These are phyloP conservation scores for Pyrenochaeta sp. DNA, from an alignment of 2,329 filamentous ascomycete genomes.

Conservation along the genomic window DNA sequence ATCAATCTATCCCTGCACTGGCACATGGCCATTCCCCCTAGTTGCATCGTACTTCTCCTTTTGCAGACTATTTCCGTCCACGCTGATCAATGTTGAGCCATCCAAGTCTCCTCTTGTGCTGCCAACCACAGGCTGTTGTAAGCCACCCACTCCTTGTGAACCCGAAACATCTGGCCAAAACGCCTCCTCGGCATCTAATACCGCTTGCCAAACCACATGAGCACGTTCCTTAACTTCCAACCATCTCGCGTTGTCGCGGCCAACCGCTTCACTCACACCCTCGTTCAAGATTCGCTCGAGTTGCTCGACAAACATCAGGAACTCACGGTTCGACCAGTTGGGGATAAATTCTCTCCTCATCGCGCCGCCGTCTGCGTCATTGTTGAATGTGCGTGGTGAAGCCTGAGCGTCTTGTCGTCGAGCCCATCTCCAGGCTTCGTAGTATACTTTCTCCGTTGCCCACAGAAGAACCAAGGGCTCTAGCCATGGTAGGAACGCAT, in stretches of 20 bases:
- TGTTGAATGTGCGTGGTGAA: slow-evolving; percentile 27
- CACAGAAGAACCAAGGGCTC: slow-evolving; percentile 44
- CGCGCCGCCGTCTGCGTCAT: slow-evolving; percentile 71
- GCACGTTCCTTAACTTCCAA: slow-evolving; percentile 31
- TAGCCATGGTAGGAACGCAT: slow-evolving; percentile 41
- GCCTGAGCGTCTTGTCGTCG: slow-evolving; percentile 29
- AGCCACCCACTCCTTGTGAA: background rate
- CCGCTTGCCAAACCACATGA: slow-evolving; percentile 32
- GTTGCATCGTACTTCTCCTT: too few species aligned
- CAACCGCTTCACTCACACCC: slow-evolving; percentile 31
- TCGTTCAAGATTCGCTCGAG: slow-evolving; percentile 66
- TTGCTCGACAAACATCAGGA: slow-evolving; percentile 66
- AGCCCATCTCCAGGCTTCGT: slow-evolving; percentile 46
- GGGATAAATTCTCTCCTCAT: slow-evolving; percentile 71
- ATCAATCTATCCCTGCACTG: too few species aligned
- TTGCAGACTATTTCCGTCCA: slow-evolving; percentile 12
- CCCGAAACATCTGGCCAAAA: slow-evolving; percentile 41
- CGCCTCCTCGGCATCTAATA: slow-evolving; percentile 44
- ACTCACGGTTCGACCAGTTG: slow-evolving; percentile 72
- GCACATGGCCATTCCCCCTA: too few species aligned
- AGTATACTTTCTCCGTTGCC: slow-evolving; percentile 47
- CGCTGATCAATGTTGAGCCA: background rate
- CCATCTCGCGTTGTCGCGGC: slow-evolving; percentile 27
- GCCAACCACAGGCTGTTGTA: slow-evolving; percentile 7
- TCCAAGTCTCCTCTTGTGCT: slow-evolving; percentile 5